Base-by-base conservation (phyloP, 1,139 yeast species). In the Zygoascus sp. region DNA sequence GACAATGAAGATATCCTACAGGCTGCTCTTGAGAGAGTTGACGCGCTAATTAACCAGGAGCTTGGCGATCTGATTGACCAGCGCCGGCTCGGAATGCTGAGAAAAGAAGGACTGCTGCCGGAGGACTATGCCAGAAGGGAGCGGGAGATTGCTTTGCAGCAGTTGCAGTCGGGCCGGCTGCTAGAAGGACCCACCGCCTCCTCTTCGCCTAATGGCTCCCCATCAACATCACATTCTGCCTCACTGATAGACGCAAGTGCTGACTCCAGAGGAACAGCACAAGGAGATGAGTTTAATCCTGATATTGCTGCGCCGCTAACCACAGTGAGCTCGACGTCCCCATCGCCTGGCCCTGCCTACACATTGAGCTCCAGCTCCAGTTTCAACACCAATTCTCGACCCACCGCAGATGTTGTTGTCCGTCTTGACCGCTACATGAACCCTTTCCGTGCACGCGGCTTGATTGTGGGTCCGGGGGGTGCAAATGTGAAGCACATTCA, bases 401-500 rank as follows among this genome's bases (percentile, higher is more conserved):
- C 54, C 5, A 68, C 63, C 42, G 66, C 60, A 22, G 52, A 54
- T 35, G 57, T 65, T 20, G 53, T 50, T 7, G 52, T 65, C 17
- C 57, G 56, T 16, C 46, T 65, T 21, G 59, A 56, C 19, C 22
- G 22, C 7, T 39, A 47, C 9, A 50, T 48, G 27, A 48, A 53
- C 25, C 61, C 56, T 8, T 54, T 42, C 51, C 59, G 60, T 42
- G 53, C 68, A 16, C 63, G 70, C 6, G 66, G 66, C 7, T 51
- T 55, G 27, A 56, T 68, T 37, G 66, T 67, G 13, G 72, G 72
- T 1, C 60, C 59, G 13, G 61, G 57, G 10, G 70, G 69, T n/a
- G 64, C 60, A 41, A 66, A 68, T 47, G 63, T 68, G 37, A 67
- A 67, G 54, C 73, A 68, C 51, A 65, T 68, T 35, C 61, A 59